phyloP scores from a whole-genome alignment of 2,329 filamentous ascomycete genomes.

The Monilinia fructigena region DNA sequence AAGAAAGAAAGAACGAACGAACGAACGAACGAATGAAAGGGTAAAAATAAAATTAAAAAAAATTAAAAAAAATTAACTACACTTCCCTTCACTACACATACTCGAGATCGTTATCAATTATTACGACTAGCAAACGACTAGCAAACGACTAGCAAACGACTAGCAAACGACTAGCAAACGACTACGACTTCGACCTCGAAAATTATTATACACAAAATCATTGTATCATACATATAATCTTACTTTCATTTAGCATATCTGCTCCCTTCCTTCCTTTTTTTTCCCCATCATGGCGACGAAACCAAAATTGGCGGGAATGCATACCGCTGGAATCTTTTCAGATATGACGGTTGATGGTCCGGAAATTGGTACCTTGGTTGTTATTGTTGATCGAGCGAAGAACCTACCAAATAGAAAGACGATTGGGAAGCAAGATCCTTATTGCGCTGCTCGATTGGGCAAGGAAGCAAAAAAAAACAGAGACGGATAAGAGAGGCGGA shows the following conservation, averaged over 20 bases:
- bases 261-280: not conserved
- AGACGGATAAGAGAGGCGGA: conserved; percentile 87
- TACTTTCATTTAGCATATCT: conserved; percentile 8
- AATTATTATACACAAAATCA: not conserved
- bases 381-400: conserved; percentile 91
- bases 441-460: conserved; percentile 87
- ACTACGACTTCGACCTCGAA: not conserved
- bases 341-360: conserved; percentile 93
- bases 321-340: conserved; percentile 90
- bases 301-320: conserved; percentile 61
- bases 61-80: not conserved
- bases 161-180: not conserved
- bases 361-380: conserved; percentile 86
- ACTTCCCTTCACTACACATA: not conserved
- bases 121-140: not conserved
- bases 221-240: not conserved
- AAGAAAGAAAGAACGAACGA: conserved; percentile 30
- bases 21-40: conserved; percentile 26
- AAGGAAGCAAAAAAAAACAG: conserved; percentile 97
- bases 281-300: conserved; percentile 49
- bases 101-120: conserved; percentile 8
- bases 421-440: conserved; percentile 98
- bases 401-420: conserved; percentile 95
- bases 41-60: too few relatives aligned
- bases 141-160: not conserved